phyloP scores from a whole-genome alignment of 805 yeast genomes.

The Kluyveromyces nonfermentans region DNA sequence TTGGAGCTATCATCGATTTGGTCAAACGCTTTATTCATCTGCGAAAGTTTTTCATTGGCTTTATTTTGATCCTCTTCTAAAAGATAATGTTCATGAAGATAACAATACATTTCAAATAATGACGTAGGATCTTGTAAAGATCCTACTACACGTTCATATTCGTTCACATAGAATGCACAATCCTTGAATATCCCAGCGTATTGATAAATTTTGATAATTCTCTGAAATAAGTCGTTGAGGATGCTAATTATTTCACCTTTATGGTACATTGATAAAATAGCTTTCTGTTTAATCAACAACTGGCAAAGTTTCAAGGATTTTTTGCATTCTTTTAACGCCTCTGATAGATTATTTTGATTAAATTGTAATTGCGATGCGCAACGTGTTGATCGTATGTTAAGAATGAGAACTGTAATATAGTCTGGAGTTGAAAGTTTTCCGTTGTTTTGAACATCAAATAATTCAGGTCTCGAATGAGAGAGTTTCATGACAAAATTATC shows the following conservation, averaged over 20 bases:
- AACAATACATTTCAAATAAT: constrained; percentile 14
- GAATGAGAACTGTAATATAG: constrained; percentile 22
- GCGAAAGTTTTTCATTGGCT: constrained; percentile 6
- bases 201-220: constrained; percentile 32
- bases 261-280: constrained; percentile 18
- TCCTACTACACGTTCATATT: constrained; percentile 34
- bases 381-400: constrained; percentile 17
- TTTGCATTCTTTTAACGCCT: constrained; percentile 33
- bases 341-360: constrained; percentile 9
- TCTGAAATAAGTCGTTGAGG: constrained; percentile 33
- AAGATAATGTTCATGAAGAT: constrained; percentile 15
- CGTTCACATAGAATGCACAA: constrained; percentile 44
- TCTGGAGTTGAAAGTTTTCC: constrained; percentile 11
- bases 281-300: constrained; percentile 39
- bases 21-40: constrained; percentile 17
- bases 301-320: constrained; percentile 42
- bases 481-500: constrained; percentile 12
- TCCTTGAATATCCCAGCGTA: constrained; percentile 52
- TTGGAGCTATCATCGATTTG: constrained; percentile 21
- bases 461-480: constrained; percentile 11
- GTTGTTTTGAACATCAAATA: constrained; percentile 20
- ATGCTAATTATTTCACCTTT: constrained; percentile 32
- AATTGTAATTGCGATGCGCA: constrained; percentile 18
- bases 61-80: constrained; percentile 13
- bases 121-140: constrained; percentile 22